Base-by-base conservation (phyloP, 495 filamentous ascomycete genomes). In the Trichoderma virens region DNA sequence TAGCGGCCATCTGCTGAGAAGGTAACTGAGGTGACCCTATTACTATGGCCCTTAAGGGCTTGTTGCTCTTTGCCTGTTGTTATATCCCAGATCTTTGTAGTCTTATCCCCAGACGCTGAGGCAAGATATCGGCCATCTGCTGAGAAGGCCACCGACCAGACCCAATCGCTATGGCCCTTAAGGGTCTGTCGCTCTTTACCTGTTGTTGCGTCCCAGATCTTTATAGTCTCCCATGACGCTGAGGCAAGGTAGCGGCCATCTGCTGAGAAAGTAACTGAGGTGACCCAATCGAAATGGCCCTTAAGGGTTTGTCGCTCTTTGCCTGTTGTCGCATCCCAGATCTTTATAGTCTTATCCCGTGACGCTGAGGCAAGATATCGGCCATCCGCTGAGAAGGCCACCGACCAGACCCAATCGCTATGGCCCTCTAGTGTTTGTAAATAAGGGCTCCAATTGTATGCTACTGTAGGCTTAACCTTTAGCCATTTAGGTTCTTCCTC, bases 291-390 rank as follows among this genome's bases (percentile, higher is more conserved):
- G 20, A 2, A 7, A 8, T 61, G 59, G 3, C 59, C 59, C 27
- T 27, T 11, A 59, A 59, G 51, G 2, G 51, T 59, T 31, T 31
- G 51, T 2, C 13, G 23, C 0, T 18, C 13, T 11, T 25, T n/a
- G 23, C 28, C 51, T 13, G 23, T 59, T 25, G 1, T 31, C 3
- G 51, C 28, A 59, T 61, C 28, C 59, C 59, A 61, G 25, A 61
- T 28, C 30, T 35, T 61, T 20, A 61, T 61, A 35, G 59, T 61
- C n/a, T n/a, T n/a, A 61, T 61, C 59, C 4, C n/a, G 3, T 20
- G 27, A 61, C 5, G 25, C 23, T 32, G 59, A 61, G 1, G 59
- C 59, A 20, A 35, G n/a, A 11, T 30, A 34, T 0, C n/a, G 25
- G 13, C 59, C 59, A 61, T 34, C 59, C 11, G 25, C 1, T 32